Percentiles rank a stretch among this genome's conserved stretches.
Conservation (phyloP, 2,329 filamentous ascomycete genomes). For the Botryosphaeria dothidea region DNA sequence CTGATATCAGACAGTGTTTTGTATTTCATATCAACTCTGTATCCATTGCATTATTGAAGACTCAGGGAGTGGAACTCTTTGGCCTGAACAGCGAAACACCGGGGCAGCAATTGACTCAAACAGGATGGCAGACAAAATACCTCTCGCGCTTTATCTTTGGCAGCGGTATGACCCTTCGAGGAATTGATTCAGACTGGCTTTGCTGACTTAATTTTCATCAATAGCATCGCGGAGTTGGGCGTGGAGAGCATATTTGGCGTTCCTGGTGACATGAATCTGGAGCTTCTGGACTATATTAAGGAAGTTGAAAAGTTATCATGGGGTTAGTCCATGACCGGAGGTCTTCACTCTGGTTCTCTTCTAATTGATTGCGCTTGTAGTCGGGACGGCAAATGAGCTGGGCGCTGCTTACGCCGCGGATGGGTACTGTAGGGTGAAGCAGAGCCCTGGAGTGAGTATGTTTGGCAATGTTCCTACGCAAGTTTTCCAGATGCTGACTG, state of each 20-base stretch:
- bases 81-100: background rate
- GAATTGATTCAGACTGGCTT: background rate
- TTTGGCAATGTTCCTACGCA: background rate
- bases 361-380: background rate
- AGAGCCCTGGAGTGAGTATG: slow-evolving; percentile 47
- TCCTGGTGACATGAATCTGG: slow-evolving; percentile 40
- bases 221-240: slow-evolving; percentile 35
- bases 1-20: background rate
- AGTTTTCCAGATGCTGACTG: background rate
- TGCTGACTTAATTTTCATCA: background rate
- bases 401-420: slow-evolving; percentile 60
- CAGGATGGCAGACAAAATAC: background rate
- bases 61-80: background rate
- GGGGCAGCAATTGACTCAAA: background rate
- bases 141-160: background rate
- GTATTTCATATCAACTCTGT: no score
- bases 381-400: slow-evolving; percentile 49
- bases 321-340: slow-evolving; percentile 15
- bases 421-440: slow-evolving; percentile 47
- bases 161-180: background rate
- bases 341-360: no score
- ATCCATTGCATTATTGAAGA: no score
- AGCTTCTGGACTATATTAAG: slow-evolving; percentile 34
- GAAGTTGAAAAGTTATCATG: slow-evolving; percentile 38
- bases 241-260: slow-evolving; percentile 50